phyloP scores from a whole-genome alignment of 1,284 basidiomycete species.

The Cryptococcus maquisensis region DNA sequence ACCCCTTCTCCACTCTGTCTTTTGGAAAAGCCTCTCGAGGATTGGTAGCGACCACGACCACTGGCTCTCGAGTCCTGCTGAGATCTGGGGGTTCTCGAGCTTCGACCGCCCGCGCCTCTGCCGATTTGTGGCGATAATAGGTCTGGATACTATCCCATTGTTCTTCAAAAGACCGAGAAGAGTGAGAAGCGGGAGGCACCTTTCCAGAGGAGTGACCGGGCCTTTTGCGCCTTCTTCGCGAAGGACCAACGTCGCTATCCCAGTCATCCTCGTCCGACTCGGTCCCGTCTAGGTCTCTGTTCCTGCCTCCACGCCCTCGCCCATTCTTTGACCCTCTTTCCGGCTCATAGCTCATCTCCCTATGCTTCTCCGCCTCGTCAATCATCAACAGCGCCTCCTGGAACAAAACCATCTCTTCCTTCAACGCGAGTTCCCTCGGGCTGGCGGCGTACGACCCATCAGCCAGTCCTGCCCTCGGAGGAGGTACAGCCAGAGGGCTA shows the following conservation, averaged over 20 bases:
- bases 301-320: background rate
- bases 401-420: slow-evolving; percentile 22
- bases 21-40: slow-evolving; percentile 2
- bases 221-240: background rate
- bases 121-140: slow-evolving; percentile 8
- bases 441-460: slow-evolving; percentile 11
- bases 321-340: slow-evolving; percentile 1
- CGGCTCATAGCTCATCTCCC: background rate
- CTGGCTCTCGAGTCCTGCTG: slow-evolving; percentile 10
- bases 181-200: slow-evolving; percentile 1
- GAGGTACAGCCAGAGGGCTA: slow-evolving; percentile 19
- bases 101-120: slow-evolving; percentile 6
- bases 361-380: slow-evolving; percentile 13
- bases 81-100: slow-evolving; percentile 16
- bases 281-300: background rate
- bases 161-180: slow-evolving; percentile 14
- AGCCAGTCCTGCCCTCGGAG: slow-evolving; percentile 30
- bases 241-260: background rate
- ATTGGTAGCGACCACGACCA: slow-evolving; percentile 11
- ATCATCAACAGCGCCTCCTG: slow-evolving; percentile 34
- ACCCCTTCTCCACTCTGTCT: slow-evolving; percentile 20
- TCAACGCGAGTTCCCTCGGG: slow-evolving; percentile 28
- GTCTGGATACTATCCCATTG: slow-evolving; percentile 16
- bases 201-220: background rate
- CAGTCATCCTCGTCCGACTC: slow-evolving; percentile 3